Evolutionary conservation across 805 yeast species (phyloP), one percentile per base, ranked within the genome.

Genomic region (Kodamaea restingae): DNA sequence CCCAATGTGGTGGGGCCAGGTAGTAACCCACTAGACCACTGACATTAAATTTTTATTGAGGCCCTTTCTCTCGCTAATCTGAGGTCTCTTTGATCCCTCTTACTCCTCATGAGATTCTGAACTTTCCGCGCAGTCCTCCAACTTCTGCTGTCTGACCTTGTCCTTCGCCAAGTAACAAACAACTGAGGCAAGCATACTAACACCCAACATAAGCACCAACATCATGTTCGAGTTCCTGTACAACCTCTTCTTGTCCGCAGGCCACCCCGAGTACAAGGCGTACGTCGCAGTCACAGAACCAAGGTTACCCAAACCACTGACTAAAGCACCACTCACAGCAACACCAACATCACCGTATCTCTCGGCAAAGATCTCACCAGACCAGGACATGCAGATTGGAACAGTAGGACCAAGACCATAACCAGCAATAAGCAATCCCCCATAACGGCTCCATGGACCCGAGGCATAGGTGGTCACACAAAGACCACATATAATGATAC

Each of bases 361-460:
- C 8, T 75, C 70, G 5, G 73, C 75, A 65, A 86, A 82, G 35
- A 84, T 82, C 51, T 84, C 90, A 0, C 90, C 78, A 0, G 88
- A 62, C 83, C 85, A 77, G 1, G 95, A 76, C 95, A 87, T 87
- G 51, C 81, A 73, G 27, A 84, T 86, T 18, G 96, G 95, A 10
- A 86, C 95, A 0, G 96, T 87, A 15, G 95, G 93, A 8, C 96
- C 96, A 36, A 87, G 70, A 0, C 96, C 96, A 49, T 81, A 84
- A 0, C 96, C 96, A 5, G 86, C 80, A 54, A 87, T 79, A 44
- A 87, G 68, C 38, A 87, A 67, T 1, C 96, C 96, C 6, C 78
- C 95, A 56, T 85, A 87, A 50, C 77, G 75, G 41, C 75, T 71
- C 96, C 96, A 87, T 18, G 78, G 63, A 3, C 79, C 81, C 8